Percentiles rank a stretch among this genome's conserved stretches.
phyloP scores from a whole-genome alignment of 257 asterid genomes.

The Solanum pinnatisectum region DNA sequence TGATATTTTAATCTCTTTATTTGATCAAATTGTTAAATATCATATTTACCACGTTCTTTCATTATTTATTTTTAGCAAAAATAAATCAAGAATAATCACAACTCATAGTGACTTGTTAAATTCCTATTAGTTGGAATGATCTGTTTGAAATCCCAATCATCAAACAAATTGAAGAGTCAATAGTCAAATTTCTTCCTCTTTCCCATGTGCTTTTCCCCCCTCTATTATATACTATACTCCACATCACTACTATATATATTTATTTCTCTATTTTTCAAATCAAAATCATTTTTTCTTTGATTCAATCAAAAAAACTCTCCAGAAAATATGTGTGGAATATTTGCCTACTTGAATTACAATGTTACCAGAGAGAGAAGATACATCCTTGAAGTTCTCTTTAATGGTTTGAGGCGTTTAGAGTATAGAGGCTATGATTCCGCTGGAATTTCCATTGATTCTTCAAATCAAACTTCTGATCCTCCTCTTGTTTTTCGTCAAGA shows the following conservation, averaged over 20 bases:
- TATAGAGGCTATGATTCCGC: slow-evolving; percentile 97
- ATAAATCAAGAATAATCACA: background rate
- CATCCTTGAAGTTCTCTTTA: slow-evolving; percentile 68
- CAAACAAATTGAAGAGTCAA: background rate
- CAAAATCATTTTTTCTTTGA: background rate
- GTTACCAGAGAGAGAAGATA: slow-evolving; percentile 68
- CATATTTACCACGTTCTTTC: background rate
- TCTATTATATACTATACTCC: background rate
- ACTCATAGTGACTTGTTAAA: background rate
- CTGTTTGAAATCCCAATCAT: background rate
- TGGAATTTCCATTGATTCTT: slow-evolving; percentile 53
- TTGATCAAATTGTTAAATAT: too few relatives aligned
- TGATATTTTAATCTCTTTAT: background rate
- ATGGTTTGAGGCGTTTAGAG: slow-evolving; percentile 91
- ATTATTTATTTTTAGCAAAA: too few relatives aligned
- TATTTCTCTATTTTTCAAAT: background rate
- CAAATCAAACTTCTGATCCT: slow-evolving; percentile 9
- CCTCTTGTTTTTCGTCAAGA: slow-evolving; percentile 71
- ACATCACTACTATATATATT: background rate
- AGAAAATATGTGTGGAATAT: slow-evolving; percentile 64
- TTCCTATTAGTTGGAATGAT: background rate
- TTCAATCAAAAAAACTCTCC: background rate
- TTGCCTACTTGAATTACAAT: slow-evolving; percentile 76
- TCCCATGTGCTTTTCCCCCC: background rate
- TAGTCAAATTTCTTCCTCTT: background rate